These are phyloP conservation scores for Rhizophora mangle DNA, from an alignment of 345 rosid species.

Conservation along the genomic window DNA sequence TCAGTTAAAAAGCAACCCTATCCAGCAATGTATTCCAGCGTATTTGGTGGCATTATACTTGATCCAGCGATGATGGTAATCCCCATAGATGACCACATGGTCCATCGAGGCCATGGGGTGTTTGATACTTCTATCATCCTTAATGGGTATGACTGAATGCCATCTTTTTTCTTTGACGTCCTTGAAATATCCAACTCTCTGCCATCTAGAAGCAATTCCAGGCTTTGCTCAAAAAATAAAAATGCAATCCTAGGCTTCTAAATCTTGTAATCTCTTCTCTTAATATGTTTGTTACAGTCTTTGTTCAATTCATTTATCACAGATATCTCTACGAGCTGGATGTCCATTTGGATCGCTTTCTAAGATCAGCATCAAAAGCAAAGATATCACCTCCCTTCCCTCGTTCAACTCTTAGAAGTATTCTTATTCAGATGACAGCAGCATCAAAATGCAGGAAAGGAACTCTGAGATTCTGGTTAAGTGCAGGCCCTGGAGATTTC, in stretches of 20 bases:
- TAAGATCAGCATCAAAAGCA: constrained; percentile 54
- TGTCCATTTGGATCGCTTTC: constrained; percentile 60
- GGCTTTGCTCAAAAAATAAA: not conserved
- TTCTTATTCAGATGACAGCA: constrained; percentile 52
- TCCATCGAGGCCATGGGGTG: constrained; percentile 70
- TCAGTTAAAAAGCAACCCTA: constrained; percentile 48
- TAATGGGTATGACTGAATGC: constrained; percentile 43
- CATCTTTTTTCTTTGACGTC: not conserved
- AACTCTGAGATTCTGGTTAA: constrained; percentile 61
- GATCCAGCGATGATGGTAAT: constrained; percentile 72
- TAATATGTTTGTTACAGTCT: too few species aligned
- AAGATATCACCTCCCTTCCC: constrained; percentile 59
- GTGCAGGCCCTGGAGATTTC: constrained; percentile 69
- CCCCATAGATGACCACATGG: constrained; percentile 78
- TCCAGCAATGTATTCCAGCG: constrained; percentile 71
- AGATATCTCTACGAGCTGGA: constrained; percentile 64
- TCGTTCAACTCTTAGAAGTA: constrained; percentile 51
- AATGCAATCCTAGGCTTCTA: not conserved
- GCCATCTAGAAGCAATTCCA: not conserved
- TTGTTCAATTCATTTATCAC: constrained; percentile 2
- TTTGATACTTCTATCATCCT: constrained; percentile 63
- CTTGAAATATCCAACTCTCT: too few species aligned
- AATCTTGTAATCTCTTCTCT: too few species aligned
- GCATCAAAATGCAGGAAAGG: constrained; percentile 58
- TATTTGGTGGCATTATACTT: constrained; percentile 59